These are phyloP conservation scores for Hypocreales sp. DNA, from an alignment of 2,329 filamentous ascomycete genomes.

Conservation along the genomic window DNA sequence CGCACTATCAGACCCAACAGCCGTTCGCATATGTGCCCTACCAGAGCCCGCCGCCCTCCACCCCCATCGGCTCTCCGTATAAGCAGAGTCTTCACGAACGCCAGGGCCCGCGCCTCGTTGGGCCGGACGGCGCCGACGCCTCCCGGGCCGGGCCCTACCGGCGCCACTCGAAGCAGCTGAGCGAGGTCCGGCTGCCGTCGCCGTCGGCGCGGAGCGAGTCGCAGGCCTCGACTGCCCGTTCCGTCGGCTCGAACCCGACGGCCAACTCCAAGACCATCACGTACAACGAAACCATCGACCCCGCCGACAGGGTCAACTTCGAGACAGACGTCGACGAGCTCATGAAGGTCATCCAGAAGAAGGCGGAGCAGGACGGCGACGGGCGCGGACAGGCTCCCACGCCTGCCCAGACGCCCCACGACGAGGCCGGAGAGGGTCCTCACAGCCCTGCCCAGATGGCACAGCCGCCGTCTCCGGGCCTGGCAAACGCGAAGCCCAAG, in stretches of 20 bases:
- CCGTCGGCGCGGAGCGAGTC: slow-evolving; percentile 17
- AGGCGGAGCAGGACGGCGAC: slow-evolving; percentile 25
- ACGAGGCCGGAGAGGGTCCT: slow-evolving; percentile 4
- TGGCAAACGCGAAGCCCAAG: slow-evolving; percentile 13
- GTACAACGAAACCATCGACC: slow-evolving; percentile 28
- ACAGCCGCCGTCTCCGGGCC: slow-evolving; percentile 7
- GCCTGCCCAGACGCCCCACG: slow-evolving; percentile 8
- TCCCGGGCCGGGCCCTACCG: slow-evolving; percentile 9
- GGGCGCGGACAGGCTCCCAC: slow-evolving; percentile 11
- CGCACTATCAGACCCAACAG: slow-evolving; percentile 25
- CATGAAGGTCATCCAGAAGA: slow-evolving; percentile 76
- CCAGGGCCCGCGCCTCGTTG: slow-evolving; percentile 7
- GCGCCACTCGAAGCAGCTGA: slow-evolving; percentile 12
- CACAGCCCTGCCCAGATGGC: slow-evolving; percentile 16
- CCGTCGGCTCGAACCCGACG: slow-evolving; percentile 11
- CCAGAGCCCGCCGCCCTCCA: slow-evolving; percentile 18
- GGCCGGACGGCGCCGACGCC: slow-evolving; percentile 9
- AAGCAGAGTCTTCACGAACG: slow-evolving; percentile 18
- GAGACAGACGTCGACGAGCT: slow-evolving; percentile 74
- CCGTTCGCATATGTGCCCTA: slow-evolving; percentile 29
- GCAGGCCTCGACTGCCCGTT: slow-evolving; percentile 11
- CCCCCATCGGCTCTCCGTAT: slow-evolving; percentile 17
- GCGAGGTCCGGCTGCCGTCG: slow-evolving; percentile 17
- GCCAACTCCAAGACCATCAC: slow-evolving; percentile 24
- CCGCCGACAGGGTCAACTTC: slow-evolving; percentile 43